Percentiles rank a stretch among this genome's conserved stretches.
phyloP scores from a whole-genome alignment of 2,329 filamentous ascomycete species.

The Acrocalymma vagum region DNA sequence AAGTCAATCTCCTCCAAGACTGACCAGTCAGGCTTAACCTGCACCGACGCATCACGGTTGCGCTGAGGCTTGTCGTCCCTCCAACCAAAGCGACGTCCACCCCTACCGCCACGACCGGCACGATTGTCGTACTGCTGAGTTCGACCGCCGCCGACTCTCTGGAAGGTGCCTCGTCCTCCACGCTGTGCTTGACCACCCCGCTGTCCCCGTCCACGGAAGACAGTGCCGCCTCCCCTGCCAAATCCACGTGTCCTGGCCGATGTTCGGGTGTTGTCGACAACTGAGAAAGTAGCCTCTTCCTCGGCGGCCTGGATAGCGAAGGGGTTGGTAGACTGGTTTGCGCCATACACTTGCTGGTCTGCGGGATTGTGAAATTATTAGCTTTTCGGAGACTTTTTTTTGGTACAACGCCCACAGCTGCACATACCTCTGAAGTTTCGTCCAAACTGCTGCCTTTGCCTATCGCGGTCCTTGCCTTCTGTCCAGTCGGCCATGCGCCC shows the following conservation, averaged over 20 bases:
- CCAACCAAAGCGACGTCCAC: constrained; percentile 93
- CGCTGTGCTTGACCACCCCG: constrained; percentile 80
- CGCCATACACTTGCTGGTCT: constrained; percentile 98
- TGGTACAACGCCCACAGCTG: neutral
- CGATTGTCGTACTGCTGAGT: constrained; percentile 77
- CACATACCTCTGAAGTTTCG: constrained; percentile 84
- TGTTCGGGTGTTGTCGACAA: constrained; percentile 94
- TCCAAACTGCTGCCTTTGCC: constrained; percentile 82
- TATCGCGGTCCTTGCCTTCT: constrained; percentile 82
- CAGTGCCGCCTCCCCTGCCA: constrained; percentile 84
- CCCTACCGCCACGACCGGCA: constrained; percentile 72
- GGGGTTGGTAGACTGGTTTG: constrained; percentile 76
- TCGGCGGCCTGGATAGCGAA: constrained; percentile 93
- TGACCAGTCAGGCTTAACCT: constrained; percentile 94
- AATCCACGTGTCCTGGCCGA: constrained; percentile 83
- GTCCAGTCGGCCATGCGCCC: constrained; percentile 99
- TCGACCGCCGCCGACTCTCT: constrained; percentile 74
- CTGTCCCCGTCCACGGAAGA: constrained; percentile 79
- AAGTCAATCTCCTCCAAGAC: constrained; percentile 99
- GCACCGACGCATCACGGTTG: constrained; percentile 94
- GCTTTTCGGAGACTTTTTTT: neutral
- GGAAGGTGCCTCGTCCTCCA: constrained; percentile 75
- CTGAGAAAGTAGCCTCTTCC: constrained; percentile 96
- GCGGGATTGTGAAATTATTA: constrained; percentile 28
- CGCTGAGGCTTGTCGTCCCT: constrained; percentile 98